These are phyloP conservation scores for Sphagnum contortum DNA, from an alignment of 225 moss, liverwort and hornwort genomes.

Conservation along the genomic window DNA sequence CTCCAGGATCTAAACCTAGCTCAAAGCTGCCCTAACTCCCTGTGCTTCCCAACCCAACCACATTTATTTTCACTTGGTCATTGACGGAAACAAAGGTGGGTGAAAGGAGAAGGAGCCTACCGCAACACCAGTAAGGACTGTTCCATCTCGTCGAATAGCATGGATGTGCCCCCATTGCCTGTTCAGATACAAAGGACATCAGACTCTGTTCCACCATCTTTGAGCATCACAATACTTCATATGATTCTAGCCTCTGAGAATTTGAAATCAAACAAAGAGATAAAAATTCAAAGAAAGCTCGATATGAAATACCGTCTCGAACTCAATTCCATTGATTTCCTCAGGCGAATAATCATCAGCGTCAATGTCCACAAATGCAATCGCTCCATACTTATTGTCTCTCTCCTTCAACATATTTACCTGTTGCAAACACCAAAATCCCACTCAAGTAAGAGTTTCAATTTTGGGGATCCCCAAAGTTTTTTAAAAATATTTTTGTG, in stretches of 20 bases:
- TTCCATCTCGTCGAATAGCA: conserved; percentile 46
- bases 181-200: conserved; percentile 2
- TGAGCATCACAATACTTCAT: too few species aligned
- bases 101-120: conserved; percentile 13
- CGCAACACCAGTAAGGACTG: conserved; percentile 42
- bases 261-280: too few species aligned
- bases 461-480: too few species aligned
- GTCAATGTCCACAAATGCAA: conserved; percentile 47
- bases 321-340: conserved; percentile 42
- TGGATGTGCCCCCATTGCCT: conserved; percentile 71
- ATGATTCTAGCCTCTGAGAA: too few species aligned
- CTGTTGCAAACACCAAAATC: conserved; percentile 14
- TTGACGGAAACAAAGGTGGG: too few species aligned
- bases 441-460: too few species aligned
- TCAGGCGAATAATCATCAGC: conserved; percentile 39
- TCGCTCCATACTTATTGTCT: conserved; percentile 27
- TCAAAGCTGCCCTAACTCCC: too few species aligned
- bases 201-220: not conserved
- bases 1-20: too few species aligned
- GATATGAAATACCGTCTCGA: conserved; percentile 26
- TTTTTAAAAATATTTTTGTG: too few species aligned
- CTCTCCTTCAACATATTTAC: conserved; percentile 52
- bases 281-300: too few species aligned
- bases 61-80: too few species aligned
- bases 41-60: too few species aligned